Evolutionary conservation across 2,329 filamentous ascomycete genomes (phyloP).

Genomic region (Xylariaceae sp.): DNA sequence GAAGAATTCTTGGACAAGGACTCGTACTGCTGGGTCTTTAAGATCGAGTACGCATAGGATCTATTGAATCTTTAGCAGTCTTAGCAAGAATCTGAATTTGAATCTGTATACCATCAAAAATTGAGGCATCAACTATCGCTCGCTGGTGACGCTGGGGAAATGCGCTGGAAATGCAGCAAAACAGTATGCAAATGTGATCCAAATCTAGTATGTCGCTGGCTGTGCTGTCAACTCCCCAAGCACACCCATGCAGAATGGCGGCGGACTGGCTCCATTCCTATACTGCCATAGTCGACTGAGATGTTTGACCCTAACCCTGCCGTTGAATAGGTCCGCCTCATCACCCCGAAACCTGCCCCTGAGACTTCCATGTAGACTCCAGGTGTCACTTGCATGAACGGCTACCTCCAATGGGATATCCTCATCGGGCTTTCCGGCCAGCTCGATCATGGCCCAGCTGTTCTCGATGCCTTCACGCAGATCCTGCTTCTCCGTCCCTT

Average conservation of each 20-base stretch:
- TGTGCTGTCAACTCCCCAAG: constrained; percentile 28
- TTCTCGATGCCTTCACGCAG: constrained; percentile 44
- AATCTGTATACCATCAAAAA: not conserved
- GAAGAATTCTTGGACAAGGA: constrained; percentile 24
- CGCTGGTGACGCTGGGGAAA: not conserved
- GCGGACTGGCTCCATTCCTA: constrained; percentile 52
- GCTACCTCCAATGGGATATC: constrained; percentile 30
- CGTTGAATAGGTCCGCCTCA: constrained; percentile 28
- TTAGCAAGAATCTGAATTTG: not conserved
- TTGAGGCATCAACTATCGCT: not conserved
- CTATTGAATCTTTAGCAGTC: not conserved
- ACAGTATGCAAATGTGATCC: not conserved
- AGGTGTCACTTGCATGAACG: constrained; percentile 36
- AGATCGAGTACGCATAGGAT: constrained; percentile 24
- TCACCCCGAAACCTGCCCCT: constrained; percentile 32
- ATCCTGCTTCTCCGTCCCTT: constrained; percentile 40
- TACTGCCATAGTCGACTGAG: constrained; percentile 59
- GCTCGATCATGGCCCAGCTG: constrained; percentile 40
- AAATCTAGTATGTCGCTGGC: not conserved
- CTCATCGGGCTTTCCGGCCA: constrained; percentile 18
- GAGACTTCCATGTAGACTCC: constrained; percentile 29
- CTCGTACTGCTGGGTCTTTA: constrained; percentile 28
- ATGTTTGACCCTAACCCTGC: constrained; percentile 51
- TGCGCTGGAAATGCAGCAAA: not conserved
- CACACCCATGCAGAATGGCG: constrained; percentile 37